Evolutionary conservation across 2,329 filamentous ascomycete genomes (phyloP), one percentile per base, ranked within the genome.

Genomic region (Aspergillus texensis): DNA sequence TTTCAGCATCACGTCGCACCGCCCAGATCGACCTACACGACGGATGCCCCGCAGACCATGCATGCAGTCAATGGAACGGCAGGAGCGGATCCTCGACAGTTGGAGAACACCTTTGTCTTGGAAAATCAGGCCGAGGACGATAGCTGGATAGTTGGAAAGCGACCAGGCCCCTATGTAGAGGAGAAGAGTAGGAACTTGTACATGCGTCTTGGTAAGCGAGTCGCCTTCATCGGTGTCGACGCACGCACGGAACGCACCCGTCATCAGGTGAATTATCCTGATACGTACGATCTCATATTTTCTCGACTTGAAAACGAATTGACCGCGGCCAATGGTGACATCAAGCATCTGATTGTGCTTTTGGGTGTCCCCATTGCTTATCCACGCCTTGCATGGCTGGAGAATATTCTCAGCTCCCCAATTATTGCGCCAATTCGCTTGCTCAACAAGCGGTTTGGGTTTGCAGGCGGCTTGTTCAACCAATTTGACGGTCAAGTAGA

Each of bases 381-480:
- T 67, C 84, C 83, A 1, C 92, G 94, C 70, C 84, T 97, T 60
- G 95, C 94, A n/a, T 97, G 94, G 94, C 84, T 97, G 5, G 94
- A 98, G 76, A 97, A 97, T 73, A 91, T 97, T 62, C 87, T 98
- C 70, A 86, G 86, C 19, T 96, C 92, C 65, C 94, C 94, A 0
- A 70, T 97, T 28, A 94, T 97, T 73, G 93, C 91, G 0, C 93
- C 94, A 0, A 88, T 97, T 74, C 94, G 93, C 73, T 89, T 98
- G 66, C 77, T 97, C 71, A 95, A 97, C 82, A 91, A 94, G 76
- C 88, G 94, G 30, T 96, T 98, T 69, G 94, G 94, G 62, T 80
- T 97, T 52, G 91, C 91, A 5, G 94, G 93, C 56, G 88, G 89
- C 58, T 83, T 97, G 52, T 97, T 98, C 84, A 98, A 98, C 78